Evolutionary conservation across 306 rosid genomes (phyloP).

Genomic region (Cajanus cajan): DNA sequence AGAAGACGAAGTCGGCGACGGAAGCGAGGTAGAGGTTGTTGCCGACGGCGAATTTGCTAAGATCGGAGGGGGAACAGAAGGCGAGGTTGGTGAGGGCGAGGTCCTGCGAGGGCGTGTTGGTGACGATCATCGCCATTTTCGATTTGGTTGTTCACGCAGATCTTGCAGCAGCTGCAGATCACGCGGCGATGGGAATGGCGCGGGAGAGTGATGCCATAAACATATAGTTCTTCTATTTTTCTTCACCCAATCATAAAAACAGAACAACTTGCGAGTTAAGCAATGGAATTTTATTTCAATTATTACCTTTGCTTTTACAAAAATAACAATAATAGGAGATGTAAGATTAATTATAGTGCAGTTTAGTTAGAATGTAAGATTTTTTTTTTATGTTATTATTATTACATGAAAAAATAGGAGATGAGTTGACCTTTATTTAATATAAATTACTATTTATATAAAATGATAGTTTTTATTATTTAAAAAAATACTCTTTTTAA

Average conservation of each 20-base stretch:
- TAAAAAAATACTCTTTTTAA: too few species aligned
- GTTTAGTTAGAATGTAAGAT: too few species aligned
- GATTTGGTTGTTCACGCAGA: not conserved
- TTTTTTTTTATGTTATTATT: too few species aligned
- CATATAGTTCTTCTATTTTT: not conserved
- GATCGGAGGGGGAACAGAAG: slow-evolving; percentile 71
- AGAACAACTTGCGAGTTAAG: not conserved
- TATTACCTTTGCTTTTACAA: too few species aligned
- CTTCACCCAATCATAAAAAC: not conserved
- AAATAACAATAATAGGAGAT: too few species aligned
- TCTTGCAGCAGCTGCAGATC: slow-evolving; percentile 25
- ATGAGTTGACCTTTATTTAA: too few species aligned
- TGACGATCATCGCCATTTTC: slow-evolving; percentile 74
- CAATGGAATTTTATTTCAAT: not conserved
- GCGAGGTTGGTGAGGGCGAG: slow-evolving; percentile 75
- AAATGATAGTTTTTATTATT: too few species aligned
- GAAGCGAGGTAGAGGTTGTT: slow-evolving; percentile 52
- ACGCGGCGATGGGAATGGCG: slow-evolving; percentile 21
- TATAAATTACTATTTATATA: too few species aligned
- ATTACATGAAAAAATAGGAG: too few species aligned
- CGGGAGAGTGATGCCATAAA: slow-evolving; percentile 28
- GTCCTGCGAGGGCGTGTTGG: slow-evolving; percentile 65
- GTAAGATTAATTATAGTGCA: too few species aligned
- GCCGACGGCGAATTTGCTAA: slow-evolving; percentile 58
- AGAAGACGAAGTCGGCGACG: slow-evolving; percentile 64